Conservation (phyloP, 23 red algal genomes). For the Pyropia yezoensis region DNA sequence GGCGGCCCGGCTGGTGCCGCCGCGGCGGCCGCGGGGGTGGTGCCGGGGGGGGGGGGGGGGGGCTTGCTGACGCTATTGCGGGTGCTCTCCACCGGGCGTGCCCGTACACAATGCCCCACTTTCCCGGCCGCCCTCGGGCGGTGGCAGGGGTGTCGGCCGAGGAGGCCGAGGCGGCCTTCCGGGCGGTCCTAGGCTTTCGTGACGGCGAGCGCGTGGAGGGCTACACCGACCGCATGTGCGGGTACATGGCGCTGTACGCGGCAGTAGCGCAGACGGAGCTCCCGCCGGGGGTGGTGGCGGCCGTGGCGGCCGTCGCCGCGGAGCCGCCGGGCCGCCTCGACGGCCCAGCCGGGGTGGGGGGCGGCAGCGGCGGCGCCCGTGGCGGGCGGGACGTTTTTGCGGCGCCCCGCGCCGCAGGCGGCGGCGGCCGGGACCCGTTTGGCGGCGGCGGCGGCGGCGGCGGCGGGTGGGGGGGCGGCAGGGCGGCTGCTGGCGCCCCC, state of each 20-base stretch:
- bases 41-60: neutral
- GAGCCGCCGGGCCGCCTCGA: no score
- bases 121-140: slow-evolving; percentile 17
- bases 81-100: slow-evolving; percentile 52
- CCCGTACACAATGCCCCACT: slow-evolving; percentile 54
- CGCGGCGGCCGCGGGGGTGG: slow-evolving; percentile 4
- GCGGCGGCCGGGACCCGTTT: no score
- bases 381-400: no score
- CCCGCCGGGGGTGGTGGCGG: neutral
- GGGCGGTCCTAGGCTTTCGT: slow-evolving; percentile 32
- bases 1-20: no score
- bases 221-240: slow-evolving; percentile 62
- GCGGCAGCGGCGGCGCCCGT: no score
- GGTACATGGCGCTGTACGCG: slow-evolving; percentile 56
- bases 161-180: slow-evolving; percentile 34
- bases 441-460: no score
- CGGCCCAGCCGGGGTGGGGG: no score
- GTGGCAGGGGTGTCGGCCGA: slow-evolving; percentile 22
- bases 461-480: no score
- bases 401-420: no score
- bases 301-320: neutral
- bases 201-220: slow-evolving; percentile 46
- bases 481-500: no score
- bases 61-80: slow-evolving; percentile 31
- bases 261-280: slow-evolving; percentile 63